Evolutionary conservation across 495 filamentous ascomycete species (phyloP).

Genomic region (Ascobolus immersus): DNA sequence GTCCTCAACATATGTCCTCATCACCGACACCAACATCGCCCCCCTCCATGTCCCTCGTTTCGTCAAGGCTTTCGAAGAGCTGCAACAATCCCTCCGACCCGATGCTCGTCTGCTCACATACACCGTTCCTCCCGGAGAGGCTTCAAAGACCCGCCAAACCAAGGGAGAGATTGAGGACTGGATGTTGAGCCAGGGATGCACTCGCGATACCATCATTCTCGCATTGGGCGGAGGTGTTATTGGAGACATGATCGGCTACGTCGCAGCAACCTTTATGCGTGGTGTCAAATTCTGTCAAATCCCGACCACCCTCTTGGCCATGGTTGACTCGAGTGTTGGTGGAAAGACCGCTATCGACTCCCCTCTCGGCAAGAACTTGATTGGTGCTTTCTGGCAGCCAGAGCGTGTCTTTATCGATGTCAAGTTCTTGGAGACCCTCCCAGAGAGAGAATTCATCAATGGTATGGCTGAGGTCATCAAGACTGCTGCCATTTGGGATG

Average conservation of each 20-base stretch:
- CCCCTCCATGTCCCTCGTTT: conserved; percentile 57
- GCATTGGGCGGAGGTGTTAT: conserved; percentile 94
- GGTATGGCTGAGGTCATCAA: conserved; percentile 98
- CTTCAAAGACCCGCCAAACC: conserved; percentile 71
- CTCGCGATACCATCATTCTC: conserved; percentile 80
- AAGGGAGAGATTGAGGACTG: conserved; percentile 94
- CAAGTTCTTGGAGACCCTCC: conserved; percentile 72
- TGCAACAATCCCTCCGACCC: conserved; percentile 21
- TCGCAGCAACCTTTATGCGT: conserved; percentile 93
- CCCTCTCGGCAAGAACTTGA: conserved; percentile 87
- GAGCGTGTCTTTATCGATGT: conserved; percentile 82
- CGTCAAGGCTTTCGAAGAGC: conserved; percentile 38
- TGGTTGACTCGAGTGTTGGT: conserved; percentile 96
- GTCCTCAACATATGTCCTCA: conserved; percentile 80
- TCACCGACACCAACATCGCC: conserved; percentile 83
- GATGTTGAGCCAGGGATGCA: conserved; percentile 80
- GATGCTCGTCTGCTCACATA: conserved; percentile 58
- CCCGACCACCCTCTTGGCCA: conserved; percentile 76
- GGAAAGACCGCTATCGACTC: conserved; percentile 97
- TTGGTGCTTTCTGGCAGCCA: conserved; percentile 93
- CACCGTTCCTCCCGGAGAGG: conserved; percentile 71
- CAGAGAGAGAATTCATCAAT: conserved; percentile 85
- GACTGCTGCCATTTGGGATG: conserved; percentile 89
- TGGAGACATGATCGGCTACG: conserved; percentile 90
- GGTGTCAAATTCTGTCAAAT: conserved; percentile 91